phyloP scores from a whole-genome alignment of 2,329 filamentous ascomycete species.

The Elsinoe perseae region DNA sequence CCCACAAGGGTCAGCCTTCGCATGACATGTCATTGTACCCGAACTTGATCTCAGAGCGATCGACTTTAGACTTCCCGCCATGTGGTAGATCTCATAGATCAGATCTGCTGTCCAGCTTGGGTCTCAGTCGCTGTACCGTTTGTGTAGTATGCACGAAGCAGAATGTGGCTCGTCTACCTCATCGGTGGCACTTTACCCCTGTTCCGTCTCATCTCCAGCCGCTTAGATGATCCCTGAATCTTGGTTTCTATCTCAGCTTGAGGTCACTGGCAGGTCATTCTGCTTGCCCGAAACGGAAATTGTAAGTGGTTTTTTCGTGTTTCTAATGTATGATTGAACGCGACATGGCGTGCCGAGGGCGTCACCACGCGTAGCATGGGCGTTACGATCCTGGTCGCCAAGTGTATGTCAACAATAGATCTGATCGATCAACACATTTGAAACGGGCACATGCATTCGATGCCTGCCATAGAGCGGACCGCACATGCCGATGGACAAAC shows the following conservation, averaged over 20 bases:
- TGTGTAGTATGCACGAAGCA: too few species aligned
- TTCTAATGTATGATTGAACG: background rate
- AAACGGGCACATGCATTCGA: too few species aligned
- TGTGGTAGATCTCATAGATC: background rate
- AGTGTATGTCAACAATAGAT: background rate
- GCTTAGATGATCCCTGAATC: background rate
- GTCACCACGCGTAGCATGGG: background rate
- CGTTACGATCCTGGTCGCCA: background rate
- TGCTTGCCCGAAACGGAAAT: background rate
- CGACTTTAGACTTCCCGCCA: background rate
- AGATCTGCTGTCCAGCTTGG: background rate
- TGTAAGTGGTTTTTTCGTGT: background rate
- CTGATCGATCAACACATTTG: too few species aligned
- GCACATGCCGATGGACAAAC: background rate
- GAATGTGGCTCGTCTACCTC: too few species aligned
- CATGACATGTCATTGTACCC: too few species aligned
- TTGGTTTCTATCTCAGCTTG: background rate
- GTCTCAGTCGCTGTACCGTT: background rate
- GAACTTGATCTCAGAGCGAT: background rate
- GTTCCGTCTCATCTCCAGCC: background rate
- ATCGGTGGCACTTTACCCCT: background rate
- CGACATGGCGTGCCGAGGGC: background rate
- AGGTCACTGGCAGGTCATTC: background rate
- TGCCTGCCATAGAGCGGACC: background rate
- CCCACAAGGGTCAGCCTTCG: too few species aligned